Percentiles rank a stretch among this genome's conserved stretches.
These are phyloP conservation scores for Pyrenophora graminea DNA, from an alignment of 2,329 filamentous ascomycete genomes.

Conservation along the genomic window DNA sequence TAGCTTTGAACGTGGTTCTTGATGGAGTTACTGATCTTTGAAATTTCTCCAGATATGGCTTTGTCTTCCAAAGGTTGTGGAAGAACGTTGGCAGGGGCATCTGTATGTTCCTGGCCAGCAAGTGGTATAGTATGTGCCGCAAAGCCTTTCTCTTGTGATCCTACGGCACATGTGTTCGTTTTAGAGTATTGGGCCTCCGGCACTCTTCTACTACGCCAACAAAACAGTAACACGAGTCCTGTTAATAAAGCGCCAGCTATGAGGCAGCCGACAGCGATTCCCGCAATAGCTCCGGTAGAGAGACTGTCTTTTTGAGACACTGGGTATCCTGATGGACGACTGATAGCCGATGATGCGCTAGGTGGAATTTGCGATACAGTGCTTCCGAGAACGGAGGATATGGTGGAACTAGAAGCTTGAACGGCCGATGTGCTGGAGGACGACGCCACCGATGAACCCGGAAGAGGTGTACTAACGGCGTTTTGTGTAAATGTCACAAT, in stretches of 20 bases:
- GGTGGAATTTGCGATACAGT: too few species aligned
- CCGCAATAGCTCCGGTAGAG: constrained; percentile 33
- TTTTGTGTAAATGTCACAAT: too few species aligned
- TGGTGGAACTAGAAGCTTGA: neutral
- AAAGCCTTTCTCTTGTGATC: constrained; percentile 26
- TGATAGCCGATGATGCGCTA: too few species aligned
- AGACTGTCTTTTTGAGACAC: constrained; percentile 9
- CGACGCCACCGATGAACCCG: too few species aligned
- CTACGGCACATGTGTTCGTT: constrained; percentile 16
- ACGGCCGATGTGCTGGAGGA: neutral
- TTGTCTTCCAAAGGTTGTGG: constrained; percentile 44
- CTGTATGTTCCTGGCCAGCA: constrained; percentile 11
- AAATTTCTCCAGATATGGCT: constrained; percentile 37
- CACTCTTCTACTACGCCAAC: constrained; percentile 17
- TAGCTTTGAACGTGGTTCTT: constrained; percentile 47
- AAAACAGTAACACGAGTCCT: constrained; percentile 27
- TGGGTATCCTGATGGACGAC: neutral
- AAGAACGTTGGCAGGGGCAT: constrained; percentile 17
- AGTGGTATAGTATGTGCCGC: constrained; percentile 15
- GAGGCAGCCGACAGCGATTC: constrained; percentile 46
- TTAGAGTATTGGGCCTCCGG: neutral
- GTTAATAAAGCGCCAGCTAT: constrained; percentile 36
- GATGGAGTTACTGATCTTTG: constrained; percentile 39
- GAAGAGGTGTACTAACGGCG: too few species aligned
- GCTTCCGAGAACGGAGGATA: too few species aligned